Percentiles rank a stretch among this genome's conserved stretches.
Evolutionary conservation across 2,329 filamentous ascomycete species (phyloP).

Genomic region (Seiridium cupressi): DNA sequence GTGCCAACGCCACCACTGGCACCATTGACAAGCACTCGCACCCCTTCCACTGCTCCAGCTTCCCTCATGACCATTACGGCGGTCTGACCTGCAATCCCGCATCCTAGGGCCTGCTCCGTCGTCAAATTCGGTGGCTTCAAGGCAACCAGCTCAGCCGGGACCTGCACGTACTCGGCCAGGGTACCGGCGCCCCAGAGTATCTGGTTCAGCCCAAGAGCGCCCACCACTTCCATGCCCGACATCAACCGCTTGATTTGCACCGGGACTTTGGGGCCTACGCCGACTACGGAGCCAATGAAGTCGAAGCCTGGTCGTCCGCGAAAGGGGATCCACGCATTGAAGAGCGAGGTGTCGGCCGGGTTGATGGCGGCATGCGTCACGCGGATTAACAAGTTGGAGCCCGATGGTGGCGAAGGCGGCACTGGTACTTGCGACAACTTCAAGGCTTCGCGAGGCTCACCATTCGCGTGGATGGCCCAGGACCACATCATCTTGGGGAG

Average conservation of each 20-base stretch:
- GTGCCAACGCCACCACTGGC: constrained; percentile 12
- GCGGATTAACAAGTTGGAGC: constrained; percentile 8
- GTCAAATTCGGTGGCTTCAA: background rate
- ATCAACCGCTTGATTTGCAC: background rate
- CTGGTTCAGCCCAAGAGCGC: constrained; percentile 9
- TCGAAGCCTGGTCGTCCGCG: constrained; percentile 10
- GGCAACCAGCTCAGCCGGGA: constrained; percentile 7
- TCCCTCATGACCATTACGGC: constrained; percentile 8
- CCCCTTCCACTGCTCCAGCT: background rate
- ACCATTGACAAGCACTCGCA: constrained; percentile 10
- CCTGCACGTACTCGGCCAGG: constrained; percentile 7
- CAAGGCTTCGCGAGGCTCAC: constrained; percentile 7
- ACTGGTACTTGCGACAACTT: background rate
- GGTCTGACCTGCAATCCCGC: constrained; percentile 11
- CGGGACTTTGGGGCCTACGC: background rate
- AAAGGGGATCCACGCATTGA: constrained; percentile 11
- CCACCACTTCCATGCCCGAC: constrained; percentile 7
- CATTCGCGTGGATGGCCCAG: constrained; percentile 5
- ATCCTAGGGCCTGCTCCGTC: background rate
- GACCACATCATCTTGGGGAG: constrained; percentile 10
- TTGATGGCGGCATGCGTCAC: constrained; percentile 12
- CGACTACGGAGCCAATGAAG: constrained; percentile 9
- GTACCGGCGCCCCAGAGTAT: constrained; percentile 9
- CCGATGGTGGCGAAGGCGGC: constrained; percentile 3
- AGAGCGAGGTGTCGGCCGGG: constrained; percentile 9